Evolutionary conservation across 768 basidiomycete species (phyloP).

Genomic region (Xerocomus spinulosus): DNA sequence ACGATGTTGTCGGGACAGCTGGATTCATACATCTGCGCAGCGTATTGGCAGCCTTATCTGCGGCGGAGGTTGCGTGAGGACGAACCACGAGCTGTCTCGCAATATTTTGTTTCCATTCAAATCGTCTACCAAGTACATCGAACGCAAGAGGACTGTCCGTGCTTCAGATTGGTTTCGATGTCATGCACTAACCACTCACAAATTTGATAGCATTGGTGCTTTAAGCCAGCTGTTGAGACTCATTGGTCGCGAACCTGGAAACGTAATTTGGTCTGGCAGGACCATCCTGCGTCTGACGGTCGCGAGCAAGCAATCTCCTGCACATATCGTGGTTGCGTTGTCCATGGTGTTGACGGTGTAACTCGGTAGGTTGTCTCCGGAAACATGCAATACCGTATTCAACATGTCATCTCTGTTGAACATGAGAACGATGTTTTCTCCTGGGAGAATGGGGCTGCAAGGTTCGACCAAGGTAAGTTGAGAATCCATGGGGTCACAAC

Average conservation of each 20-base stretch:
- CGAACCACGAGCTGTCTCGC: constrained; percentile 14
- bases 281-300: constrained; percentile 13
- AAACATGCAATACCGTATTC: constrained; percentile 6
- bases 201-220: neutral
- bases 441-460: neutral
- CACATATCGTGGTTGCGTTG: constrained; percentile 5
- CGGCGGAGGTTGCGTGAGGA: neutral
- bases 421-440: neutral
- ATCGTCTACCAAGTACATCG: constrained; percentile 2
- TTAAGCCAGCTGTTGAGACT: constrained; percentile 14
- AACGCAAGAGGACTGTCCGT: constrained; percentile 12
- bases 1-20: neutral
- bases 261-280: constrained; percentile 10
- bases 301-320: constrained; percentile 1
- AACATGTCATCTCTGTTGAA: constrained; percentile 14
- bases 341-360: constrained; percentile 10
- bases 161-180: neutral
- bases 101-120: constrained; percentile 9
- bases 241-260: constrained; percentile 10
- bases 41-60: neutral
- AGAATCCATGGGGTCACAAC: constrained; percentile 6
- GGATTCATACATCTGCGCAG: constrained; percentile 11
- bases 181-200: constrained; percentile 9
- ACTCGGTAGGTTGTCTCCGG: neutral
- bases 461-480: constrained; percentile 17